Conservation (phyloP, 352 stramenopile species). For the Phytophthora ramorum region DNA sequence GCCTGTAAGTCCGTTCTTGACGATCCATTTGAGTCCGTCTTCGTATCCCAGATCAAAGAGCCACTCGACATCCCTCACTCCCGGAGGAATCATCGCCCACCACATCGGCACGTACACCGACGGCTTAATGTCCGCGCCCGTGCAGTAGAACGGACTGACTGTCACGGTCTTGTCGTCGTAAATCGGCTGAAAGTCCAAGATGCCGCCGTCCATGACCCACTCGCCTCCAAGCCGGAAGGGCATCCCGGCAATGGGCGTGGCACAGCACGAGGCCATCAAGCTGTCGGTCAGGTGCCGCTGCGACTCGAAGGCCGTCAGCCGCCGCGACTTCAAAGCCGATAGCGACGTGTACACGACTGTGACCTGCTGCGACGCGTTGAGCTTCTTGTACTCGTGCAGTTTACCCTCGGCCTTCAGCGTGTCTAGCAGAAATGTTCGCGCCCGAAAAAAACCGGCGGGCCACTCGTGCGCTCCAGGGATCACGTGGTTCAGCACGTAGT, state of each 20-base stretch:
- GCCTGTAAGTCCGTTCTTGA: slow-evolving; percentile 45
- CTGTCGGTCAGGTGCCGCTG: slow-evolving; percentile 61
- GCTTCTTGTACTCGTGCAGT: slow-evolving; percentile 53
- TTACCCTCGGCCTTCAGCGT: slow-evolving; percentile 49
- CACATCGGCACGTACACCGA: slow-evolving; percentile 90
- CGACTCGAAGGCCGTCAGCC: slow-evolving; percentile 72
- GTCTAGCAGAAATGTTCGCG: slow-evolving; percentile 64
- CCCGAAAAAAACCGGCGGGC: slow-evolving; percentile 63
- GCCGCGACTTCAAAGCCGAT: slow-evolving; percentile 68
- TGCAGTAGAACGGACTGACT: slow-evolving; percentile 89
- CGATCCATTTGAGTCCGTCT: slow-evolving; percentile 77
- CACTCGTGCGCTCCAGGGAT: slow-evolving; percentile 62
- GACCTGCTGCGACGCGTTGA: slow-evolving; percentile 57
- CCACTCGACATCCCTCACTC: slow-evolving; percentile 77
- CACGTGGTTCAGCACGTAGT: slow-evolving; percentile 65
- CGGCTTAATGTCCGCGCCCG: slow-evolving; percentile 88
- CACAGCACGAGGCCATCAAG: slow-evolving; percentile 83
- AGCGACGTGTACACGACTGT: slow-evolving; percentile 82
- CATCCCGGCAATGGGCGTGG: slow-evolving; percentile 78
- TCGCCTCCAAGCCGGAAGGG: slow-evolving; percentile 85
- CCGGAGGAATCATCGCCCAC: slow-evolving; percentile 82
- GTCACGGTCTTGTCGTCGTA: slow-evolving; percentile 78
- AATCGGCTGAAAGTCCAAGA: slow-evolving; percentile 86
- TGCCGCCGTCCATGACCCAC: slow-evolving; percentile 88
- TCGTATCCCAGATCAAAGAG: slow-evolving; percentile 87